A percentile compares a stretch with the other conserved stretches of the same genome.
These are phyloP conservation scores for Penicillium sp. DNA, from an alignment of 2,329 filamentous ascomycete genomes.

Conservation along the genomic window DNA sequence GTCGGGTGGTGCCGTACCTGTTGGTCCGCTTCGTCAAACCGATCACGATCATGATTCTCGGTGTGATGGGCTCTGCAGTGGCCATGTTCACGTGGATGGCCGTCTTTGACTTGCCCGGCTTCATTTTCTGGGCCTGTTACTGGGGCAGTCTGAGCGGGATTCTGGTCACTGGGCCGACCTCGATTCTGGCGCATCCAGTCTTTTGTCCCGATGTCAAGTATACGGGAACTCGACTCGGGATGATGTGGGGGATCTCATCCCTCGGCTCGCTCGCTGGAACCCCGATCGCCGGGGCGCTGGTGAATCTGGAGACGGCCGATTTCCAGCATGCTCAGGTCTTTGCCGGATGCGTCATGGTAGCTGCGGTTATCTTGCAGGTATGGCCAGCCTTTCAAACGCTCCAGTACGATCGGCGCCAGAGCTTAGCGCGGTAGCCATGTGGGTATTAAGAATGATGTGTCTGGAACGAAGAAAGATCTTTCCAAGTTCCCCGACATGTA, in stretches of 20 bases:
- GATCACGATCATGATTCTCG: slow-evolving; percentile 18
- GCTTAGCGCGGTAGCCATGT: no score
- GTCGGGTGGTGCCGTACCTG: slow-evolving; percentile 45
- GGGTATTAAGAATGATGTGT: no score
- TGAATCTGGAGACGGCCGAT: slow-evolving; percentile 20
- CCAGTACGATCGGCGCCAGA: slow-evolving; percentile 14
- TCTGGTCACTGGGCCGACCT: slow-evolving; percentile 25
- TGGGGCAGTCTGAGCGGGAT: slow-evolving; percentile 29
- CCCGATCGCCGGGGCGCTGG: slow-evolving; percentile 29
- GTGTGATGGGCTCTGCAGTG: slow-evolving; percentile 19
- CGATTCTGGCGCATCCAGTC: slow-evolving; percentile 26
- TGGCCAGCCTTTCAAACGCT: slow-evolving; percentile 25
- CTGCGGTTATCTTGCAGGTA: slow-evolving; percentile 21
- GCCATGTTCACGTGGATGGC: slow-evolving; percentile 32
- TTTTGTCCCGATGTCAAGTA: slow-evolving; percentile 23
- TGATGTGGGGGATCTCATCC: slow-evolving; percentile 34
- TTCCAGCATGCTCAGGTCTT: slow-evolving; percentile 29
- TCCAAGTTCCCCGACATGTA: no score
- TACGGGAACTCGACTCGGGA: slow-evolving; percentile 27
- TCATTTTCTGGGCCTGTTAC: slow-evolving; percentile 29
- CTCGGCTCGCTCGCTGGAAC: slow-evolving; percentile 28
- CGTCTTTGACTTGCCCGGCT: slow-evolving; percentile 16
- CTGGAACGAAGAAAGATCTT: no score
- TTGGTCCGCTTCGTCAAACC: slow-evolving; percentile 31
- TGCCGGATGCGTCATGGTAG: slow-evolving; percentile 29